These are phyloP conservation scores for Albizia julibrissin DNA, from an alignment of 306 rosid genomes.

Conservation along the genomic window DNA sequence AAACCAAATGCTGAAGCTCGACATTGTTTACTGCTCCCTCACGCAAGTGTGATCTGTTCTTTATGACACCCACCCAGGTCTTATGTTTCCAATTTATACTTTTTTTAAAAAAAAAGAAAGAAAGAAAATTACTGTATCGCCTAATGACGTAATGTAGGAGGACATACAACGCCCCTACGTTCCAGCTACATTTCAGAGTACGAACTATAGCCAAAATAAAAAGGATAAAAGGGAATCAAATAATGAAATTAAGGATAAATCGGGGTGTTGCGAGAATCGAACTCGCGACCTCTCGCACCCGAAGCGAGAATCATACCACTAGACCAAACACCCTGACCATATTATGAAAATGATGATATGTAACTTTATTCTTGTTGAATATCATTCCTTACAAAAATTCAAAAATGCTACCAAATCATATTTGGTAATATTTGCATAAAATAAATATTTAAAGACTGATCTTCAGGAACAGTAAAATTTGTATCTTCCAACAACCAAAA, in stretches of 20 bases:
- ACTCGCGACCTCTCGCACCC: constrained; percentile 71
- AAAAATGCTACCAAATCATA: neutral
- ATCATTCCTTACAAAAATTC: too few relatives aligned
- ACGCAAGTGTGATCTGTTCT: neutral
- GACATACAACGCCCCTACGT: neutral
- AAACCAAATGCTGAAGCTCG: constrained; percentile 35
- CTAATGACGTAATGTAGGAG: neutral
- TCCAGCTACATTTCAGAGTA: neutral
- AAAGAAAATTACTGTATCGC: neutral
- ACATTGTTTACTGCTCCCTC: constrained; percentile 42
- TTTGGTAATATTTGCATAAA: neutral
- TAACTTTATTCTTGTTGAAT: too few relatives aligned
- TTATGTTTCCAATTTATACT: neutral
- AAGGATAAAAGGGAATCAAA: too few relatives aligned
- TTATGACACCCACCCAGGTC: neutral
- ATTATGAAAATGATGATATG: rapidly evolving
- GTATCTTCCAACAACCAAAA: neutral
- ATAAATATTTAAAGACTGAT: neutral
- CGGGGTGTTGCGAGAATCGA: constrained; percentile 77
- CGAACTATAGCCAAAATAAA: neutral
- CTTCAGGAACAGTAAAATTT: neutral
- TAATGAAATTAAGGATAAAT: too few relatives aligned
- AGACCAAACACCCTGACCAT: constrained; percentile 62
- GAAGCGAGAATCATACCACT: constrained; percentile 80
- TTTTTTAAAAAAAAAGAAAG: neutral